phyloP scores from a whole-genome alignment of 2,329 filamentous ascomycete genomes.

The Hymenoscyphus repandus region DNA sequence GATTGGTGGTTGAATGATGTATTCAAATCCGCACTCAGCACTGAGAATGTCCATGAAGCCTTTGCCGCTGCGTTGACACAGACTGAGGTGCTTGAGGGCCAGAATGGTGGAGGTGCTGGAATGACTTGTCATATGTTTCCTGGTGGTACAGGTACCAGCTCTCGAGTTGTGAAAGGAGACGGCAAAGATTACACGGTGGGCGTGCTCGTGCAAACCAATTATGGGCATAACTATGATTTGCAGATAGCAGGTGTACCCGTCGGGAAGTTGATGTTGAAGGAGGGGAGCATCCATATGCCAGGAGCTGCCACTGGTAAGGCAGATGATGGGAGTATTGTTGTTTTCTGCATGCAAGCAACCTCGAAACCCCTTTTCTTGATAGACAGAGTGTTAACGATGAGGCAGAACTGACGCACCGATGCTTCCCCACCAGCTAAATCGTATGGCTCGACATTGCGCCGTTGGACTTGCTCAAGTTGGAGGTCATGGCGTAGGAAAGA shows the following conservation, averaged over 20 bases:
- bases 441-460: conserved; percentile 55
- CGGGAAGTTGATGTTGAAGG: conserved; percentile 49
- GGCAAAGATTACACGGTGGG: conserved; percentile 50
- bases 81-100: conserved; percentile 51
- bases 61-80: conserved; percentile 46
- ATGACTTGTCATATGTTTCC: conserved; percentile 65
- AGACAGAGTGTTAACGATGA: conserved; percentile 1
- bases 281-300: conserved; percentile 31
- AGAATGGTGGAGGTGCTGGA: conserved; percentile 61
- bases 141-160: conserved; percentile 60
- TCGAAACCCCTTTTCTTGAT: background rate
- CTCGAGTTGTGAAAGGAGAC: conserved; percentile 47
- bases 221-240: conserved; percentile 52
- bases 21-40: conserved; percentile 47
- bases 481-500: conserved; percentile 48
- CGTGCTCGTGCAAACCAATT: conserved; percentile 61
- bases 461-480: conserved; percentile 56
- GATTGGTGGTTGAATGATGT: conserved; percentile 58
- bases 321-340: conserved; percentile 57
- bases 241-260: conserved; percentile 56
- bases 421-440: conserved; percentile 50
- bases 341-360: conserved; percentile 42
- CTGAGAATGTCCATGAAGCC: conserved; percentile 48
- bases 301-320: conserved; percentile 38
- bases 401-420: conserved; percentile 51